Evolutionary conservation across 495 filamentous ascomycete genomes (phyloP), one percentile per base, ranked within the genome.

Genomic region (Elasticomyces elasticus): DNA sequence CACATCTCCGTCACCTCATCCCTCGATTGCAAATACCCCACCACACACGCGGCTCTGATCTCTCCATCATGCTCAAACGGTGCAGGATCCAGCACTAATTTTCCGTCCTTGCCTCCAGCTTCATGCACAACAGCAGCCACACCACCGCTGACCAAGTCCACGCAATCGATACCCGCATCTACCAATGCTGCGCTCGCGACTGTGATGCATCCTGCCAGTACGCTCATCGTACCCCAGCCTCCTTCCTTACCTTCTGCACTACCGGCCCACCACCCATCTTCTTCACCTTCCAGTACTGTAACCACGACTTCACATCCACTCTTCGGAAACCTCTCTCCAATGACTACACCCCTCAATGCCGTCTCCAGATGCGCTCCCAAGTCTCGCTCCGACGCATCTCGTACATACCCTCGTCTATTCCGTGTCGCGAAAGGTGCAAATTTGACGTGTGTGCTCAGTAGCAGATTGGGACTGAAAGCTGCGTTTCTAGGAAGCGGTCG

Each of bases 1-100:
- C 94, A 98, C 12, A 96, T 63, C 63, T 92, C 86, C 10, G 90
- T 95, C 47, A 97, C 80, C 64, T 98, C 94, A 64, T 98, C 92
- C 48, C 91, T 76, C 6, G 73, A 74, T 43, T 88, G 84, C 68
- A 96, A 76, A 66, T 96, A 98, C 2, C 80, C 92, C n/a, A 97
- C 81, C 52, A 90, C 86, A 71, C 85, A 91, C 15, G 86, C 87
- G 5, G 88, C 86, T 23, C 81, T 55, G 46, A 97, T 81, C 43
- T 79, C 74, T 15, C 35, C 35, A n/a, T 78, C 65, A 67, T 88
- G 85, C 66, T 95, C 91, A 17, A 81, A 77, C 9, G 89, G 86
- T 59, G 85, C 81, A 2, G 89, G 87, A 69, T 98, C 92, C 24
- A 96, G 69, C 45, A 95, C 81, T 40, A 89, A 5, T 20, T 31